These are phyloP conservation scores for maize (Zea mays) DNA, from an alignment of 176 grass and related monocot species.

Conservation along the genomic window DNA sequence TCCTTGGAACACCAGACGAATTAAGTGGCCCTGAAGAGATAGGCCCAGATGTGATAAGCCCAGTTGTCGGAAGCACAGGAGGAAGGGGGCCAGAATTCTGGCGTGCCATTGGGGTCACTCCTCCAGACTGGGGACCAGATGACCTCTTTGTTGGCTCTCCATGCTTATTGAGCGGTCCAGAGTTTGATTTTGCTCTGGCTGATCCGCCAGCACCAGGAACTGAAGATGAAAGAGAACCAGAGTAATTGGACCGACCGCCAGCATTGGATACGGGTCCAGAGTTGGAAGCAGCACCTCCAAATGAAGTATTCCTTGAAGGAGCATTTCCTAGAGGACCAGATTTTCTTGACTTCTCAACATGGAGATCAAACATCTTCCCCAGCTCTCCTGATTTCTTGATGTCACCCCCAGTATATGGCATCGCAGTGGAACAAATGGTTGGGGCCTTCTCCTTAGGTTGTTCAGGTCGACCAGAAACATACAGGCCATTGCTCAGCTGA, in stretches of 20 bases:
- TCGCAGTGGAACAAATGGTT: slow-evolving; percentile 67
- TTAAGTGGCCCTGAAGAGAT: slow-evolving; percentile 77
- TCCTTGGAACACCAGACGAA: slow-evolving; percentile 73
- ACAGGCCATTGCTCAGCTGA: slow-evolving; percentile 93
- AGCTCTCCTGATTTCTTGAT: slow-evolving; percentile 96
- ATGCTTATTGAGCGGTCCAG: slow-evolving; percentile 91
- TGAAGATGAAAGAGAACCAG: slow-evolving; percentile 67
- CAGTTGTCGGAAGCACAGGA: slow-evolving; percentile 80
- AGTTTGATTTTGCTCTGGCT: slow-evolving; percentile 82
- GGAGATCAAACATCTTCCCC: slow-evolving; percentile 98
- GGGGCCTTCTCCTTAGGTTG: slow-evolving; percentile 88
- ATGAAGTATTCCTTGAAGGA: slow-evolving; percentile 64
- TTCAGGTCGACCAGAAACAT: slow-evolving; percentile 90
- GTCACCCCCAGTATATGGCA: slow-evolving; percentile 98
- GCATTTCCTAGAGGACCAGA: slow-evolving; percentile 75
- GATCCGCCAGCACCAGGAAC: slow-evolving; percentile 64
- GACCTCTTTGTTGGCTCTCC: slow-evolving; percentile 81
- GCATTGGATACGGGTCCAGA: slow-evolving; percentile 80
- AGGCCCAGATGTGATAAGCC: slow-evolving; percentile 89
- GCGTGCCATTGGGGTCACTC: slow-evolving; percentile 77
- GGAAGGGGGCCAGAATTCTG: slow-evolving; percentile 87
- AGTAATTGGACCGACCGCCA: slow-evolving; percentile 65
- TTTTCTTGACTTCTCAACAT: slow-evolving; percentile 91
- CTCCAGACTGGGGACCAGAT: slow-evolving; percentile 91
- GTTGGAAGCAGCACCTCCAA: slow-evolving; percentile 61